These are phyloP conservation scores for Amanita rubescens DNA, from an alignment of 768 basidiomycete genomes.

Conservation along the genomic window DNA sequence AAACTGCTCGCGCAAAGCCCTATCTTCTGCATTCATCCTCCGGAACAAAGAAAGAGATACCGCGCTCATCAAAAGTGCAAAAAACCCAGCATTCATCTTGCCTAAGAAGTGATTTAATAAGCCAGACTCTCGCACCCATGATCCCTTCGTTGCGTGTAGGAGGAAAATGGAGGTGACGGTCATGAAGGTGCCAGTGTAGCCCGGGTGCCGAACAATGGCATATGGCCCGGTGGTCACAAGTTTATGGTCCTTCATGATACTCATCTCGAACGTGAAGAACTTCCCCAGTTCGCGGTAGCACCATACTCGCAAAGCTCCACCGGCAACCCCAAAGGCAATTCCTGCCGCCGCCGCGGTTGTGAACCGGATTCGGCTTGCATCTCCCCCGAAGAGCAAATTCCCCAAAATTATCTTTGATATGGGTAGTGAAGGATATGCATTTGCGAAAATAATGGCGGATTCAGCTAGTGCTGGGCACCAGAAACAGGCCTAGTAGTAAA, in stretches of 20 bases:
- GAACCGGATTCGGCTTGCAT: neutral
- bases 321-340: constrained; percentile 16
- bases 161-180: constrained; percentile 25
- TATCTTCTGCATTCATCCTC: constrained; percentile 40
- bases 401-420: neutral
- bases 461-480: neutral
- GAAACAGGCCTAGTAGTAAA: neutral
- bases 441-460: neutral
- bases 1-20: constrained; percentile 31
- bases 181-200: constrained; percentile 37
- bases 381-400: neutral
- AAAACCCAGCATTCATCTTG: constrained; percentile 22
- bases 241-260: constrained; percentile 36
- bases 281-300: constrained; percentile 41
- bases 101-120: constrained; percentile 25
- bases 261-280: constrained; percentile 46
- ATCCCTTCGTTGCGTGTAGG: constrained; percentile 30
- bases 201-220: constrained; percentile 39
- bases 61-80: constrained; percentile 14
- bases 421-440: neutral
- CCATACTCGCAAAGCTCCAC: constrained; percentile 22
- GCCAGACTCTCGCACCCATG: constrained; percentile 40
- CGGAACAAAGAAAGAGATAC: constrained; percentile 24
- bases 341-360: neutral
- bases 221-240: constrained; percentile 45